Evolutionary conservation across 352 stramenopile genomes (phyloP).

Genomic region (Globisporangium alternatum): DNA sequence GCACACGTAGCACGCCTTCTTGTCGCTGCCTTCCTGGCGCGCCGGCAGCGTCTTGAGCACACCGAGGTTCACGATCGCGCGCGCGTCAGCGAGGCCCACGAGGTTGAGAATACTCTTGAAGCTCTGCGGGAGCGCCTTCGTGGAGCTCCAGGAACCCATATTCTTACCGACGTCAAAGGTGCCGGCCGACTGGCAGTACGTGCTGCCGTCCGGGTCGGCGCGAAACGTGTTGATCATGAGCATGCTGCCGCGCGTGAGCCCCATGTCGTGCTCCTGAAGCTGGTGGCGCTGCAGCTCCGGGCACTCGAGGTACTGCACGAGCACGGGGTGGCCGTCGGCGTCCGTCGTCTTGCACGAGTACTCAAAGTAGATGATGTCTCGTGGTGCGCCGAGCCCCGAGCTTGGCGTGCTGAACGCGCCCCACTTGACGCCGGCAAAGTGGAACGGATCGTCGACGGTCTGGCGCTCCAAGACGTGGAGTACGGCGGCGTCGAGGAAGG

Average conservation of each 20-base stretch:
- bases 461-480: conserved; percentile 33
- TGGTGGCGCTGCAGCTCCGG: conserved; percentile 21
- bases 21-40: background rate
- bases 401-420: conserved; percentile 27
- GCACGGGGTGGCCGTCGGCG: conserved; percentile 26
- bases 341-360: conserved; percentile 31
- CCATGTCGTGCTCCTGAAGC: conserved; percentile 36
- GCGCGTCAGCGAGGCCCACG: conserved; percentile 12
- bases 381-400: conserved; percentile 25
- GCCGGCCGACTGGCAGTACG: conserved; percentile 11
- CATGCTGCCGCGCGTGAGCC: conserved; percentile 13
- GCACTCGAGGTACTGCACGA: conserved; percentile 21
- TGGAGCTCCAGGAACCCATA: background rate
- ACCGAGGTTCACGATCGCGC: conserved; percentile 13
- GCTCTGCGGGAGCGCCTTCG: conserved; percentile 2
- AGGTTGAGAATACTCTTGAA: conserved; percentile 11
- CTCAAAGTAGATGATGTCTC: conserved; percentile 44
- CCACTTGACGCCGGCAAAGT: conserved; percentile 52
- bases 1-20: conserved; percentile 25
- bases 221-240: conserved; percentile 18
- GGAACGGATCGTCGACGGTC: conserved; percentile 32
- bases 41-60: conserved; percentile 11
- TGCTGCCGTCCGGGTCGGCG: background rate
- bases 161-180: background rate
- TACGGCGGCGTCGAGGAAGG: conserved; percentile 46